Conservation (phyloP, 371 early-diverging fungal genomes). For the Dinochytrium kinnereticum region DNA sequence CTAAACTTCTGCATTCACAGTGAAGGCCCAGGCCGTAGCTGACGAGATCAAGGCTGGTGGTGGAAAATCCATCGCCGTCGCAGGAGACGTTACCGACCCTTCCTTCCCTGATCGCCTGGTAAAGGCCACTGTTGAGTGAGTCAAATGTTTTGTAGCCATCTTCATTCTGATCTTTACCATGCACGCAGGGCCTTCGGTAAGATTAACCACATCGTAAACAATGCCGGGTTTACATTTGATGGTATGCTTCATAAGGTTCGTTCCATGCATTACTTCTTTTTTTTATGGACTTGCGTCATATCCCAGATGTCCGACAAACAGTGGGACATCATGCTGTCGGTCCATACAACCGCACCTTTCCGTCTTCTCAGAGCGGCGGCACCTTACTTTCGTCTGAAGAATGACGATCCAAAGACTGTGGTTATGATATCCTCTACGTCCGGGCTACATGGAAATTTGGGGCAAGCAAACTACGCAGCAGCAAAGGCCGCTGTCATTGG, state of each 20-base stretch:
- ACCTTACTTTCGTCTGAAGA: slow-evolving; percentile 55
- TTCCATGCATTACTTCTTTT: background rate
- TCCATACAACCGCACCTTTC: slow-evolving; percentile 74
- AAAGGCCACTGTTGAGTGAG: slow-evolving; percentile 63
- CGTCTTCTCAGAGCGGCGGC: slow-evolving; percentile 70
- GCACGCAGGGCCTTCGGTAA: slow-evolving; percentile 63
- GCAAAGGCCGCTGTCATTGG: slow-evolving; percentile 68
- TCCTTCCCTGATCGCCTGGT: slow-evolving; percentile 64
- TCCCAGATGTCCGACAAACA: slow-evolving; percentile 73
- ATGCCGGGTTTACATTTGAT: slow-evolving; percentile 73
- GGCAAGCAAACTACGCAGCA: slow-evolving; percentile 86
- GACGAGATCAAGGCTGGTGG: slow-evolving; percentile 83
- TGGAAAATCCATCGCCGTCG: slow-evolving; percentile 89
- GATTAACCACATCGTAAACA: slow-evolving; percentile 75
- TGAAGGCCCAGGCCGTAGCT: slow-evolving; percentile 85
- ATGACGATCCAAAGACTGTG: slow-evolving; percentile 22
- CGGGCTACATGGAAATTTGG: slow-evolving; percentile 94
- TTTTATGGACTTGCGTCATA: background rate
- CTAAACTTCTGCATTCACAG: slow-evolving; percentile 23
- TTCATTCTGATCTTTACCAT: background rate
- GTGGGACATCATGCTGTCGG: slow-evolving; percentile 69
- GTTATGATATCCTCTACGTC: slow-evolving; percentile 73
- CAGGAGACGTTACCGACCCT: slow-evolving; percentile 41
- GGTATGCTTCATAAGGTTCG: slow-evolving; percentile 65
- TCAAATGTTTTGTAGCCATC: too few species aligned